phyloP scores from a whole-genome alignment of 306 rosid genomes.

The Prosopis cineraria region DNA sequence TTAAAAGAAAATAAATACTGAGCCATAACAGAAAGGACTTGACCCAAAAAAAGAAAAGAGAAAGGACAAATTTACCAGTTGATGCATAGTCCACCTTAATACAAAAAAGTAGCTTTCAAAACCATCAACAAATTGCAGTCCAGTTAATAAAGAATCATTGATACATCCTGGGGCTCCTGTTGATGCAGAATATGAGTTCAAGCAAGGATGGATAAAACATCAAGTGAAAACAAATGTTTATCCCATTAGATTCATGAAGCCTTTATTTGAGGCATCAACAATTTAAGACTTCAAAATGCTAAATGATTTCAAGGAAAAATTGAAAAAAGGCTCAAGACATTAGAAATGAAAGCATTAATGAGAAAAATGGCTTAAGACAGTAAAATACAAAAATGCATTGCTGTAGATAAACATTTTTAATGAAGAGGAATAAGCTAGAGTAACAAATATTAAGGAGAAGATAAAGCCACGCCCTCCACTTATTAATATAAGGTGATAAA shows the following conservation, averaged over 20 bases:
- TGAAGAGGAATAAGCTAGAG: not conserved
- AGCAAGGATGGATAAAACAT: conserved; percentile 30
- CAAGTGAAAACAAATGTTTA: conserved; percentile 19
- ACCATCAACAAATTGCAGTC: conserved; percentile 90
- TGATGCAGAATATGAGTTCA: conserved; percentile 40
- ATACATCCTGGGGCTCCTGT: conserved; percentile 98
- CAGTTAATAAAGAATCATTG: conserved; percentile 87
- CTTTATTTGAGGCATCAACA: conserved; percentile 17
- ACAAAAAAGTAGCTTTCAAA: conserved; percentile 77
- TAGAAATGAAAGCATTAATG: conserved; percentile 12
- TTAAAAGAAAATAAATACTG: conserved; percentile 11
- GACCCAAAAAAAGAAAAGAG: conserved; percentile 1
- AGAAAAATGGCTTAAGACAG: not conserved
- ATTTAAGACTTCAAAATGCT: conserved; percentile 12
- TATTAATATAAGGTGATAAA: not conserved
- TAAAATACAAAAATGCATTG: not conserved
- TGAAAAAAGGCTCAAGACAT: conserved; percentile 17
- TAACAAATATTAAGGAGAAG: not conserved
- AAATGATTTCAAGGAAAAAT: not conserved
- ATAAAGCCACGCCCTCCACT: not conserved
- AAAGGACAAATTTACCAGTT: conserved; percentile 69
- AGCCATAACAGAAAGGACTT: not conserved
- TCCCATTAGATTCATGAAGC: conserved; percentile 12
- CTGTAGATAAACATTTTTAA: not conserved
- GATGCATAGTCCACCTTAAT: conserved; percentile 95